These are phyloP conservation scores for Pestalotiopsis sp. DNA, from an alignment of 2,329 filamentous ascomycete genomes.

Conservation along the genomic window DNA sequence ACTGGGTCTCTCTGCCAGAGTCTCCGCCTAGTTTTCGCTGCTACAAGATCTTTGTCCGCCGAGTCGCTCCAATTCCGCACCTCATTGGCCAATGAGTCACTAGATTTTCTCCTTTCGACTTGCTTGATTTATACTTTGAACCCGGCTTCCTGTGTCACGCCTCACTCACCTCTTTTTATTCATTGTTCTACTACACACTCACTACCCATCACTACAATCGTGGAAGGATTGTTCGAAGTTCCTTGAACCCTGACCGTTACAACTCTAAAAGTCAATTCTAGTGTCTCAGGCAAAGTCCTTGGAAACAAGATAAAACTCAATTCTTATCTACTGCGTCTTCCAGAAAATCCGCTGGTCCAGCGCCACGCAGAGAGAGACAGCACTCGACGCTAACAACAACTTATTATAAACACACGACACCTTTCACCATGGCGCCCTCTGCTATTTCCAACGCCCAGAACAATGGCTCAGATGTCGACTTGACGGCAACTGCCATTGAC, in stretches of 20 bases:
- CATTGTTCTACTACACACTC: neutral
- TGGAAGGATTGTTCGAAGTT: neutral
- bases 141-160: neutral
- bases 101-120: constrained; percentile 1
- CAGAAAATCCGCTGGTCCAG: neutral
- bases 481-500: constrained; percentile 52
- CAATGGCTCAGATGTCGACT: constrained; percentile 47
- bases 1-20: neutral
- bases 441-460: constrained; percentile 38
- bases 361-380: neutral
- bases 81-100: constrained; percentile 12
- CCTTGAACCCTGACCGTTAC: neutral
- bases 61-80: neutral
- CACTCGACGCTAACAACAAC: neutral
- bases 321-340: neutral
- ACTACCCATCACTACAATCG: neutral
- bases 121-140: constrained; percentile 10
- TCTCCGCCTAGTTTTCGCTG: neutral
- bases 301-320: neutral
- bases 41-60: neutral
- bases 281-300: neutral
- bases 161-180: neutral
- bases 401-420: neutral
- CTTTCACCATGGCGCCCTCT: constrained; percentile 46
- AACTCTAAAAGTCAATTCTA: neutral